These are phyloP conservation scores for Phytopythium aichiense DNA, from an alignment of 352 stramenopile species.

Conservation along the genomic window DNA sequence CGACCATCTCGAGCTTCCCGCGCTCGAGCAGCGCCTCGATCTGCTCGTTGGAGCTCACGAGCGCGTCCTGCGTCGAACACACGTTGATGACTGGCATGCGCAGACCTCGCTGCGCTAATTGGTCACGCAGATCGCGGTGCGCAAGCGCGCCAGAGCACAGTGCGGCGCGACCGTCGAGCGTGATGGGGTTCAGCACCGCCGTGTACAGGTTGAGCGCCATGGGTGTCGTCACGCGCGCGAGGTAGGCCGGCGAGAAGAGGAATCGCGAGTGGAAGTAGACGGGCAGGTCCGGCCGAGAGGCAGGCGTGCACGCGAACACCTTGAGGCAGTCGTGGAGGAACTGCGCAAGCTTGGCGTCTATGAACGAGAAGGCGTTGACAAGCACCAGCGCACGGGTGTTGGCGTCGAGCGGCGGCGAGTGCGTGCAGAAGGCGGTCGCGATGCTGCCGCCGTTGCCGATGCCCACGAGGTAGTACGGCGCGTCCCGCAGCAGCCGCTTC, in stretches of 20 bases:
- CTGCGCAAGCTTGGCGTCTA: constrained; percentile 89
- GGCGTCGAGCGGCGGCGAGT: constrained; percentile 31
- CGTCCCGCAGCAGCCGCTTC: constrained; percentile 46
- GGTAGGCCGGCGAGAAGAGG: constrained; percentile 91
- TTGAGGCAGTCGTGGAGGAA: constrained; percentile 95
- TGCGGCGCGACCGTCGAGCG: constrained; percentile 83
- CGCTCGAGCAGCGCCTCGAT: constrained; percentile 63
- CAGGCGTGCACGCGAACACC: constrained; percentile 89
- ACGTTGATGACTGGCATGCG: constrained; percentile 83
- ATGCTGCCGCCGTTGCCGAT: constrained; percentile 92
- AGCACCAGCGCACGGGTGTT: constrained; percentile 82
- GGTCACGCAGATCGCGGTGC: constrained; percentile 67
- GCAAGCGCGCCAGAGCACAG: constrained; percentile 88
- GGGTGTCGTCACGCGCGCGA: constrained; percentile 90
- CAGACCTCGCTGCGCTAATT: constrained; percentile 34
- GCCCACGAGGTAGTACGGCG: constrained; percentile 91
- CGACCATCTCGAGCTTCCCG: constrained; percentile 46
- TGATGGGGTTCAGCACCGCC: constrained; percentile 93
- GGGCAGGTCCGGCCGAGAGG: constrained; percentile 89
- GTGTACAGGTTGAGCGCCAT: constrained; percentile 95
- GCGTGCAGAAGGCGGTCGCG: constrained; percentile 70
- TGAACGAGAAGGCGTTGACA: constrained; percentile 88
- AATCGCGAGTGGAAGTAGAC: constrained; percentile 96
- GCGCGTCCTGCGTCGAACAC: constrained; percentile 81
- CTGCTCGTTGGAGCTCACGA: constrained; percentile 84